Evolutionary conservation across 257 asterid species (phyloP).

Genomic region (Solanum chaucha): DNA sequence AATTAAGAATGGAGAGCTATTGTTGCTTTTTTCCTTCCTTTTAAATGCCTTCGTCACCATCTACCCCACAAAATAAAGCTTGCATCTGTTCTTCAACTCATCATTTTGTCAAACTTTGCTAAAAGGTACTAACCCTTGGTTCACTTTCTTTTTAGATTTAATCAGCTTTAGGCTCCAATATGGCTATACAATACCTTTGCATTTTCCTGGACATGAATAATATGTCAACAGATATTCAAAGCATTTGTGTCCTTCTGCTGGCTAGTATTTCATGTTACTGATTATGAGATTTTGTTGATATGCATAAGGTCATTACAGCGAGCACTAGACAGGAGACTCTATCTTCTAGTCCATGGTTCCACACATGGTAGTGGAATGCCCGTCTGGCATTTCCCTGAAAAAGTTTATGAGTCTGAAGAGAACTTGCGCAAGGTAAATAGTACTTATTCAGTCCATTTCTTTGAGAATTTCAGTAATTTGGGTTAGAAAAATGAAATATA

Average conservation of each 20-base stretch:
- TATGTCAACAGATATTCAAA: neutral
- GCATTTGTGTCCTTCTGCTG: neutral
- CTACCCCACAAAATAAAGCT: neutral
- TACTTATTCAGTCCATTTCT: neutral
- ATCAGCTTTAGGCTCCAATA: neutral
- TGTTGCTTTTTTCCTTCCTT: neutral
- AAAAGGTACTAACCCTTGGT: neutral
- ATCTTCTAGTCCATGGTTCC: constrained; percentile 67
- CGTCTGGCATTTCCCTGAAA: constrained; percentile 92
- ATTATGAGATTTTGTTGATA: constrained; percentile 9
- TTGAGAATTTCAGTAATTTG: neutral
- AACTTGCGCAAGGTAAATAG: constrained; percentile 63
- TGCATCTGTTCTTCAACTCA: neutral
- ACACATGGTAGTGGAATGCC: constrained; percentile 39
- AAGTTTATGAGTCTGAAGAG: constrained; percentile 63
- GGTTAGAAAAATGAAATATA: neutral
- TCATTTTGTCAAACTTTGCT: neutral
- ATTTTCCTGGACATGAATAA: neutral
- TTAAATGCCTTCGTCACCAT: neutral
- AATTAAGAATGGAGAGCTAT: neutral
- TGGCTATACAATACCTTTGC: neutral
- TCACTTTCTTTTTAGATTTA: neutral
- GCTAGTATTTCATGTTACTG: neutral
- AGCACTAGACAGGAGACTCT: constrained; percentile 87
- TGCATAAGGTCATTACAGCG: constrained; percentile 66